These are phyloP conservation scores for Aspergillus spinulosporus DNA, from an alignment of 2,329 filamentous ascomycete genomes.

Conservation along the genomic window DNA sequence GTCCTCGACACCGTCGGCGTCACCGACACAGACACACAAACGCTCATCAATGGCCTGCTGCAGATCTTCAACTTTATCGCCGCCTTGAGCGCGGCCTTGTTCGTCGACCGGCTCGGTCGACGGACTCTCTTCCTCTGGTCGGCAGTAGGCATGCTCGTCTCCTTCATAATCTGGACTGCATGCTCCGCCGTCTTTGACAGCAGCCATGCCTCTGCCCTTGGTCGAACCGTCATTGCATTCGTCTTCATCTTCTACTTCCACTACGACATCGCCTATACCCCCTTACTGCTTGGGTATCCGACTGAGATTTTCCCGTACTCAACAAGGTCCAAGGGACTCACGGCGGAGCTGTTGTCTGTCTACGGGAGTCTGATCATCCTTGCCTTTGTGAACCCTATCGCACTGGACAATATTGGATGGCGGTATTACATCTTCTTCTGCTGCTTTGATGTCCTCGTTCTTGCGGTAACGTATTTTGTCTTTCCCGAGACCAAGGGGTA, in stretches of 20 bases:
- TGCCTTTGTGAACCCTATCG: constrained; percentile 37
- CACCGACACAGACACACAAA: constrained; percentile 34
- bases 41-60: constrained; percentile 41
- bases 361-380: constrained; percentile 9
- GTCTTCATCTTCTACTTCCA: constrained; percentile 46
- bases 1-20: constrained; percentile 42
- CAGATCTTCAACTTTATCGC: constrained; percentile 28
- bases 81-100: constrained; percentile 18
- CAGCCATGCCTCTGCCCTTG: constrained; percentile 21
- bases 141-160: constrained; percentile 45
- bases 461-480: constrained; percentile 38
- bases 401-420: constrained; percentile 34
- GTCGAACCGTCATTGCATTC: constrained; percentile 32
- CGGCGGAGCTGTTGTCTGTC: constrained; percentile 26
- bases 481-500: constrained; percentile 38
- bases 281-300: constrained; percentile 33
- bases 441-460: constrained; percentile 33
- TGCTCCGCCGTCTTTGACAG: constrained; percentile 39
- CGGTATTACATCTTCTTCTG: constrained; percentile 44
- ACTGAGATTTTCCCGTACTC: constrained; percentile 52
- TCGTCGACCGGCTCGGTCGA: constrained; percentile 28
- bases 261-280: constrained; percentile 26
- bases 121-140: constrained; percentile 31
- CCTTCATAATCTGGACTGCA: constrained; percentile 46
- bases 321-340: constrained; percentile 52